phyloP scores from a whole-genome alignment of 2,329 filamentous ascomycete species.

The Acrocalymma vagum region DNA sequence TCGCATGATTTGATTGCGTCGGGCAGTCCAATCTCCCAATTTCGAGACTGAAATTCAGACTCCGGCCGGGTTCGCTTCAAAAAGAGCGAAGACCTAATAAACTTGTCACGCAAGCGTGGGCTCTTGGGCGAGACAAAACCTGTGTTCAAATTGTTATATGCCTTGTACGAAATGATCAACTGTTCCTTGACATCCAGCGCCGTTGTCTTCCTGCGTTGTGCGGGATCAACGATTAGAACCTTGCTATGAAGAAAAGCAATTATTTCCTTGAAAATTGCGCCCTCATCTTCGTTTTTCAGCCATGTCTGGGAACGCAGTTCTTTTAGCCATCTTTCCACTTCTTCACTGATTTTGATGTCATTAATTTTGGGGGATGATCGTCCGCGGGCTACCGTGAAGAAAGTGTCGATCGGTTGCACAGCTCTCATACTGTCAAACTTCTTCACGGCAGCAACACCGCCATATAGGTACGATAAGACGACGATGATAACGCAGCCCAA shows the following conservation, averaged over 20 bases:
- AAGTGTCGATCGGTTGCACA: slow-evolving; percentile 1
- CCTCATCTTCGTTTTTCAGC: background rate
- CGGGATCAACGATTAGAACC: slow-evolving; percentile 8
- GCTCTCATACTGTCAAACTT: too few relatives aligned
- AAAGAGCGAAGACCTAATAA: background rate
- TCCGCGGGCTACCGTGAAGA: slow-evolving; percentile 3
- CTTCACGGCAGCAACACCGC: too few relatives aligned
- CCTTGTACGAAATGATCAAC: slow-evolving; percentile 1
- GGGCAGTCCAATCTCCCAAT: slow-evolving; percentile 3
- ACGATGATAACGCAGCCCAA: slow-evolving; percentile 52
- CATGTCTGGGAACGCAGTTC: slow-evolving; percentile 4
- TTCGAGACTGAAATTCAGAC: slow-evolving; percentile 1
- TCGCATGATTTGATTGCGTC: background rate
- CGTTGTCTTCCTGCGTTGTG: slow-evolving; percentile 1
- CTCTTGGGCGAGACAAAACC: background rate
- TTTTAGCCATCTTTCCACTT: slow-evolving; percentile 6
- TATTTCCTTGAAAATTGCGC: slow-evolving; percentile 3
- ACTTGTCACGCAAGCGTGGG: slow-evolving; percentile 1
- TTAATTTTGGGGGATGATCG: background rate
- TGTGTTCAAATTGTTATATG: background rate
- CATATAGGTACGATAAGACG: slow-evolving; percentile 48
- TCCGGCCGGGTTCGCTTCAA: background rate
- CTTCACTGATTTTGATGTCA: slow-evolving; percentile 4
- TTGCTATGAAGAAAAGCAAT: slow-evolving; percentile 2
- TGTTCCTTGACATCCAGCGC: slow-evolving; percentile 1